Evolutionary conservation across 305 asterid genomes (phyloP), one percentile per base, ranked within the genome.

Genomic region (Rubia peregrina): DNA sequence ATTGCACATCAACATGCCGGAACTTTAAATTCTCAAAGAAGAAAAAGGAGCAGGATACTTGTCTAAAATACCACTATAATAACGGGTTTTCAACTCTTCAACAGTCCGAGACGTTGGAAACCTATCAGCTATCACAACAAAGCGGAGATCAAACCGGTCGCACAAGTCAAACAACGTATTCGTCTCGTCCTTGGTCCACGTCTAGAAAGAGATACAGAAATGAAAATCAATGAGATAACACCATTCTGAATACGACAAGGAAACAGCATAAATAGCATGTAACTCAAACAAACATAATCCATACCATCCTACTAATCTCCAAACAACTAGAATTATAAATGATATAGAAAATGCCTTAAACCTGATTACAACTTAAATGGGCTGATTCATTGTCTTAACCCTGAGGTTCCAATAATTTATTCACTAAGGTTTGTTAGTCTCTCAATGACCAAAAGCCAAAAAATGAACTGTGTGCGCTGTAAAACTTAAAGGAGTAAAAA

Each of bases 181-280:
- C 2, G 99, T 94, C 84, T 91, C 99, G 80, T 88, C 95, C 88
- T 89, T 94, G 68, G 99, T 91, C 99, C 99, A 94, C 67, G 68
- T 80, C 99, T 94, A 80, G 70, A 40, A 65, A 65, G 65, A 78
- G 67, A 71, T 17, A 40, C 5, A n/a, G 26, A 33, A 68, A 55
- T 77, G 21, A 75, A 26, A 73, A 63, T 30, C 59, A 36, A 33
- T 66, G 72, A 61, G 70, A 72, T 75, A 67, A 9, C 41, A 30
- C 38, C n/a, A 40, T 51, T 51, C 57, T 16, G 57, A 42, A 63
- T 51, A 38, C 9, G 63, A 64, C 49, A 44, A 44, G 49, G 13
- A 44, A 44, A 44, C 49, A 44, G 49, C 49, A 44, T 44, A 33
- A 33, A 33, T 44, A 44, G 49, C 49, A 44, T 33, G 38, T 33